These are phyloP conservation scores for Aspergillus funiculosus DNA, from an alignment of 495 filamentous ascomycete species.

Conservation along the genomic window DNA sequence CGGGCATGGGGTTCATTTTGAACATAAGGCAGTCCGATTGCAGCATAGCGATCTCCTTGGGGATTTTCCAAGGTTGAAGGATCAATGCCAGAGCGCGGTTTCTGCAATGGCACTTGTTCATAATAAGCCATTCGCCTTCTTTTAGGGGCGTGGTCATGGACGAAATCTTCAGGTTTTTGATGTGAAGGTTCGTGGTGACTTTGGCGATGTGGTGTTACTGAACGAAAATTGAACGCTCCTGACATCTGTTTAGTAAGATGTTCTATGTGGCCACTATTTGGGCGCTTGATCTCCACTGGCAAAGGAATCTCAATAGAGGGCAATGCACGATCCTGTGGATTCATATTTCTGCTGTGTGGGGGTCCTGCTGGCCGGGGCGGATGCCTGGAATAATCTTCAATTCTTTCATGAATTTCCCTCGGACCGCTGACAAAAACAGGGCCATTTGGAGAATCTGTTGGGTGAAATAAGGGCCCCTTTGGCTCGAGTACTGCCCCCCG, in stretches of 20 bases:
- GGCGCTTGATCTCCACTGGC: constrained; percentile 23
- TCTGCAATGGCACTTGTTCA: constrained; percentile 12
- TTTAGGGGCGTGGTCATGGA: constrained; percentile 26
- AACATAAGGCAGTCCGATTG: constrained; percentile 14
- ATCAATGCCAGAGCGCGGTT: constrained; percentile 7
- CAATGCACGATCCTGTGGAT: constrained; percentile 30
- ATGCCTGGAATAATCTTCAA: constrained; percentile 18
- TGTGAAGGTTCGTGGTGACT: constrained; percentile 15
- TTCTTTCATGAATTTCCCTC: constrained; percentile 19
- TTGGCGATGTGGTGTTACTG: constrained; percentile 28
- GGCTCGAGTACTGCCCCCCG: constrained; percentile 15
- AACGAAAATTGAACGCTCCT: constrained; percentile 26
- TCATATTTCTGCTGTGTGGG: constrained; percentile 18
- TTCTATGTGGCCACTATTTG: constrained; percentile 27
- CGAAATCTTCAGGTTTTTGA: constrained; percentile 14
- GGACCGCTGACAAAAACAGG: constrained; percentile 39
- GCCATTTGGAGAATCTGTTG: constrained; percentile 20
- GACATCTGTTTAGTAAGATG: constrained; percentile 32
- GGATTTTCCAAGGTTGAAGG: constrained; percentile 11
- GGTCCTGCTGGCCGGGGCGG: constrained; percentile 15
- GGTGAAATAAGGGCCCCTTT: constrained; percentile 18
- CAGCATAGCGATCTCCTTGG: constrained; percentile 16
- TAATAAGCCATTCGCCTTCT: constrained; percentile 31
- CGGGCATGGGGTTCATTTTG: constrained; percentile 21
- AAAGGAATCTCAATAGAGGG: constrained; percentile 39